These are phyloP conservation scores for Pyrenochaeta sp. DNA, from an alignment of 2,329 filamentous ascomycete genomes.

Conservation along the genomic window DNA sequence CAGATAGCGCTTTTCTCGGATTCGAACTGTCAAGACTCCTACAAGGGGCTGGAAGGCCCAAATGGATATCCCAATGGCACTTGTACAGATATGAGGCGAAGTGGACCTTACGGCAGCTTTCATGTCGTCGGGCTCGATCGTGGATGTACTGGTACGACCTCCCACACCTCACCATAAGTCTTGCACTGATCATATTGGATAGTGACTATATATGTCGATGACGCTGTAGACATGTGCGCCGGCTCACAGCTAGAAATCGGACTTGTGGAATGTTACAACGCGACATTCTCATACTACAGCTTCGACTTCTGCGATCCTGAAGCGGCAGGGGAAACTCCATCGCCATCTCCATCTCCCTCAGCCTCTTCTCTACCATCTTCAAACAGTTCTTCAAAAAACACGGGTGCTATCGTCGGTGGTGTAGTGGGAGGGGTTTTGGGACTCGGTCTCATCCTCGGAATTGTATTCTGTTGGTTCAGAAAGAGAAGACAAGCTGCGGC, in stretches of 20 bases:
- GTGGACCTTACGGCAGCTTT: constrained; percentile 24
- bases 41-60: constrained; percentile 14
- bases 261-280: constrained; percentile 12
- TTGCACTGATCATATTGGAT: not conserved
- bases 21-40: constrained; percentile 13
- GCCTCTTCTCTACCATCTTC: constrained; percentile 1
- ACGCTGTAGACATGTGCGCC: constrained; percentile 5
- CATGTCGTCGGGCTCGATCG: constrained; percentile 32
- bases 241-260: constrained; percentile 9
- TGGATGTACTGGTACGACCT: constrained; percentile 30
- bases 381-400: too few species aligned
- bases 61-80: constrained; percentile 27
- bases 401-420: not conserved
- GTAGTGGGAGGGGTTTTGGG: not conserved
- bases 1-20: constrained; percentile 20
- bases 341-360: not conserved
- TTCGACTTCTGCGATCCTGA: constrained; percentile 13
- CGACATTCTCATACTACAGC: constrained; percentile 14
- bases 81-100: constrained; percentile 20
- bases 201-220: constrained; percentile 16
- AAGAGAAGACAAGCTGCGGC: not conserved
- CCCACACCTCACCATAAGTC: not conserved
- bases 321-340: not conserved
- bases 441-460: not conserved
- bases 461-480: not conserved